A percentile compares a stretch with the other conserved stretches of the same genome.
These are phyloP conservation scores for Colletotrichum sansevieriae DNA, from an alignment of 2,329 filamentous ascomycete genomes.

Conservation along the genomic window DNA sequence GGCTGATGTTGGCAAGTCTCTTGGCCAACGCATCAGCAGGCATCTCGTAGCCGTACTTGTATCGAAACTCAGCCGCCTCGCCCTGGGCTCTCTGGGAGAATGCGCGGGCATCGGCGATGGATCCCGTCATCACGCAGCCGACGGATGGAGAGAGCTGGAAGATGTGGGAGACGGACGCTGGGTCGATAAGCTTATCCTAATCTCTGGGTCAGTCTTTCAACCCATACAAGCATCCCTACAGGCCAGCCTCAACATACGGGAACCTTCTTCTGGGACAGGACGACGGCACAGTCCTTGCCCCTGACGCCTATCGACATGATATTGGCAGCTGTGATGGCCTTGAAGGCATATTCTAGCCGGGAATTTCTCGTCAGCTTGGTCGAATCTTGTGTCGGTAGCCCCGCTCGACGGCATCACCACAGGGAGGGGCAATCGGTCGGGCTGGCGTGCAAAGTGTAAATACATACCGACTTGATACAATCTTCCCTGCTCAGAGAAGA, in stretches of 20 bases:
- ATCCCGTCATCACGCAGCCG: conserved; percentile 98
- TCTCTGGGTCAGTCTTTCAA: conserved; percentile 49
- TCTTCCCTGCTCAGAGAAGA: conserved; percentile 98
- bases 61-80: conserved; percentile 97
- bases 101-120: conserved; percentile 95
- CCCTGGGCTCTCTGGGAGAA: conserved; percentile 93
- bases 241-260: conserved; percentile 74
- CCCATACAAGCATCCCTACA: conserved; percentile 34
- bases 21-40: conserved; percentile 97
- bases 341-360: conserved; percentile 98
- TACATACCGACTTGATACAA: conserved; percentile 98
- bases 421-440: conserved; percentile 36
- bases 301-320: conserved; percentile 97
- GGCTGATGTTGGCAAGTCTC: conserved; percentile 97
- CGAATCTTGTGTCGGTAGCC: conserved; percentile 14
- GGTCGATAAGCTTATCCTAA: conserved; percentile 99
- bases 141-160: conserved; percentile 97
- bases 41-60: conserved; percentile 99
- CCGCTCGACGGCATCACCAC: conserved; percentile 38
- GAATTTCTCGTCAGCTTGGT: conserved; percentile 45
- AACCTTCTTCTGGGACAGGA: conserved; percentile 99
- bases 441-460: conserved; percentile 13
- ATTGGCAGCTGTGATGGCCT: conserved; percentile 98
- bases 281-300: conserved; percentile 97
- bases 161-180: conserved; percentile 95